phyloP scores from a whole-genome alignment of 345 rosid genomes.

The Syzygium jambos region DNA sequence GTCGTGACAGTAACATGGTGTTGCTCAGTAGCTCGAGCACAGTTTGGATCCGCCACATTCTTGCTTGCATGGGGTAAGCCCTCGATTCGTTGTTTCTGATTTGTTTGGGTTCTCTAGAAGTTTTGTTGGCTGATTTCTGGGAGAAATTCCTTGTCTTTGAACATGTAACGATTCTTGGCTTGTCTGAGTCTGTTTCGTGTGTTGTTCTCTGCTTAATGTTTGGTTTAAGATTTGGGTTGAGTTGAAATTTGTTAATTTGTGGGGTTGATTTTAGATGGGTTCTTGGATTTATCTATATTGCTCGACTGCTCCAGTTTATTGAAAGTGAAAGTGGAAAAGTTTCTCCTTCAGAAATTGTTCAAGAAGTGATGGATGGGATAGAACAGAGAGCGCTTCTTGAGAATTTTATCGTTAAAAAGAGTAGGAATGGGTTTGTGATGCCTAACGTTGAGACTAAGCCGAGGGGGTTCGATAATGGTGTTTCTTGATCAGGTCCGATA shows the following conservation, averaged over 20 bases:
- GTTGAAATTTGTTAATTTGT: background rate
- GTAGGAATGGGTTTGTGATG: background rate
- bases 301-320: background rate
- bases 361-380: background rate
- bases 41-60: constrained; percentile 44
- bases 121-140: background rate
- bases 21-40: constrained; percentile 13
- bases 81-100: background rate
- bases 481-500: background rate
- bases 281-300: background rate
- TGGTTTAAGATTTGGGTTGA: background rate
- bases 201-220: background rate
- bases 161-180: background rate
- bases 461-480: too few relatives aligned
- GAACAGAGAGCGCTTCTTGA: background rate
- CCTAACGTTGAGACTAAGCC: background rate
- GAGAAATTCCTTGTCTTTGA: background rate
- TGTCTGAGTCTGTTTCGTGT: background rate
- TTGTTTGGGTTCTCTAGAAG: background rate
- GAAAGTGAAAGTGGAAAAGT: background rate
- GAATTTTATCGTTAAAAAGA: background rate
- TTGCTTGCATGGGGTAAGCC: constrained; percentile 51
- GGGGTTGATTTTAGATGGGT: background rate
- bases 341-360: background rate
- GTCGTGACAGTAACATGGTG: constrained; percentile 15